Conservation (phyloP, 305 asterid genomes). For the Fraxinus greggii region DNA sequence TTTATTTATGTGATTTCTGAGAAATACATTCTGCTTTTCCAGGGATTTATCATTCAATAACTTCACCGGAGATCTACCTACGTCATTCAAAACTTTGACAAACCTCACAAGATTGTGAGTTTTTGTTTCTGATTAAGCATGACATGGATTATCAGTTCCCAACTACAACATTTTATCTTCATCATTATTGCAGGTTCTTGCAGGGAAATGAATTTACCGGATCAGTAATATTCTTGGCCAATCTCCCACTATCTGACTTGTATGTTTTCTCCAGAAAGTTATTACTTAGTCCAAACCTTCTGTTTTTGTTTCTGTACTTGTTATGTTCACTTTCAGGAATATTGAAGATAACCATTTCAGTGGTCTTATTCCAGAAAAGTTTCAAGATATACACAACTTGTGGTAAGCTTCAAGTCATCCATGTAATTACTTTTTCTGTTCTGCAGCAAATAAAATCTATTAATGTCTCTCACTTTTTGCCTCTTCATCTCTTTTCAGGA, state of each 20-base stretch:
- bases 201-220: slow-evolving; percentile 79
- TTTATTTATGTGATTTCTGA: slow-evolving; percentile 9
- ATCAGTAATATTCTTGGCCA: slow-evolving; percentile 67
- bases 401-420: slow-evolving; percentile 40
- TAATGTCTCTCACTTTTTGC: slow-evolving; percentile 17
- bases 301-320: slow-evolving; percentile 28
- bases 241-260: slow-evolving; percentile 69
- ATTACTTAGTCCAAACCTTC: background rate
- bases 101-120: slow-evolving; percentile 71
- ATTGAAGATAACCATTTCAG: slow-evolving; percentile 87
- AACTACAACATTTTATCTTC: background rate
- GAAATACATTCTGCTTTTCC: slow-evolving; percentile 25
- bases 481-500: slow-evolving; percentile 42
- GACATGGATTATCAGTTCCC: slow-evolving; percentile 8
- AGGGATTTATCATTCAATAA: slow-evolving; percentile 87
- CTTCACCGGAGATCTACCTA: slow-evolving; percentile 86
- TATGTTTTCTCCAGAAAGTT: slow-evolving; percentile 36
- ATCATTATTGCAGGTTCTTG: slow-evolving; percentile 56
- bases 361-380: slow-evolving; percentile 80
- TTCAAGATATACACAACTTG: slow-evolving; percentile 67
- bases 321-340: slow-evolving; percentile 50
- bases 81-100: slow-evolving; percentile 54
- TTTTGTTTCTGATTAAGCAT: slow-evolving; percentile 16
- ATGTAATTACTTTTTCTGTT: background rate
- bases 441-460: background rate